Evolutionary conservation across 441 rosid genomes (phyloP).

Genomic region (Gossypium gossypioides): DNA sequence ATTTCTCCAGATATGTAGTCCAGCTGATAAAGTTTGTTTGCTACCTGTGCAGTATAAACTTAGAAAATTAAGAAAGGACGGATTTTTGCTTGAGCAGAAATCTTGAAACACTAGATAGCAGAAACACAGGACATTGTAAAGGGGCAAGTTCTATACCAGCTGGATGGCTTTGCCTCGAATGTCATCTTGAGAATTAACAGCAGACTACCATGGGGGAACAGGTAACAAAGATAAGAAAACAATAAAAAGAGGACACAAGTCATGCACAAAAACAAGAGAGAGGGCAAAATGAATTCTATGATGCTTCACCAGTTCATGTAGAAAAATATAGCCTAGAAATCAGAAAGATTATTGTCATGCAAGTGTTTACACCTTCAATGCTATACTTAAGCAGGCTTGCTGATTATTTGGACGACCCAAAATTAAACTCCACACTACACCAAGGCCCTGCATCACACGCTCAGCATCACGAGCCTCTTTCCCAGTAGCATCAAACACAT

Average conservation of each 20-base stretch:
- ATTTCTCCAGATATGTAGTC: conserved; percentile 61
- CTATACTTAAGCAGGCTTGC: conserved; percentile 80
- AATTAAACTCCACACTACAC: conserved; percentile 96
- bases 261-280: background rate
- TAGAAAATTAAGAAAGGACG: conserved; percentile 7
- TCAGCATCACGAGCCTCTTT: conserved; percentile 69
- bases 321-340: background rate
- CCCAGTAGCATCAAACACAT: conserved; percentile 52
- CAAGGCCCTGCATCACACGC: conserved; percentile 97
- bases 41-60: conserved; percentile 56
- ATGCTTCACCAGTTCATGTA: background rate
- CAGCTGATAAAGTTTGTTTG: conserved; percentile 90
- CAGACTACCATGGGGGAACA: conserved; percentile 58
- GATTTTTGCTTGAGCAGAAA: background rate
- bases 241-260: background rate
- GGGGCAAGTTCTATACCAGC: conserved; percentile 50
- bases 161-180: conserved; percentile 92
- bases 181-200: conserved; percentile 91
- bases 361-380: conserved; percentile 49
- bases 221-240: conserved; percentile 15
- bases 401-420: conserved; percentile 84
- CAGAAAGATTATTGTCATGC: background rate
- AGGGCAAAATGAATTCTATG: background rate
- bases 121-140: conserved; percentile 6
- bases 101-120: conserved; percentile 1